Conservation (phyloP, 2,329 filamentous ascomycete genomes). For the Sporothrix phasma region DNA sequence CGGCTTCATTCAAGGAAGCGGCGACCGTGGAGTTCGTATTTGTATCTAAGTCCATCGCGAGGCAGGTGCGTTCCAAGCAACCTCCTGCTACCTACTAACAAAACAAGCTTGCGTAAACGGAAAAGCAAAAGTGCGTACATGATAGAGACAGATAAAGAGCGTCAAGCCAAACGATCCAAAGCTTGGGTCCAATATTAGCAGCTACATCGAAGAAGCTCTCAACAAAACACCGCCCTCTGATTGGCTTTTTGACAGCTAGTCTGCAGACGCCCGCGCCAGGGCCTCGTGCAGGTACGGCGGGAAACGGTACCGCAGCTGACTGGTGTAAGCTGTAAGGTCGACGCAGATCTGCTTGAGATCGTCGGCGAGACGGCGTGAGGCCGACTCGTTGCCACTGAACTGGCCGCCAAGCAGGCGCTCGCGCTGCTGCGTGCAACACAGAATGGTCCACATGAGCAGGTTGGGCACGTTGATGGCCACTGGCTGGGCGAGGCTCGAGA, state of each 20-base stretch:
- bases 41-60: not conserved
- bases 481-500: slow-evolving; percentile 66
- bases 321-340: slow-evolving; percentile 89
- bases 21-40: not conserved
- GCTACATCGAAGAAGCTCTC: not conserved
- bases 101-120: not conserved
- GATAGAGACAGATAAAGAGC: not conserved
- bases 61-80: not conserved
- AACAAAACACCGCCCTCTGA: not conserved
- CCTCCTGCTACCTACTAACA: not conserved
- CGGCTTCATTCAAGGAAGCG: not conserved
- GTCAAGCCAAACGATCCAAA: not conserved
- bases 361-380: slow-evolving; percentile 53
- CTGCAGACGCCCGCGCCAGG: slow-evolving; percentile 69
- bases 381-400: slow-evolving; percentile 64
- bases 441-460: slow-evolving; percentile 86
- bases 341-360: slow-evolving; percentile 70
- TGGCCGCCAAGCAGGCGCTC: slow-evolving; percentile 58
- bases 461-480: slow-evolving; percentile 86
- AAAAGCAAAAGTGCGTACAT: not conserved
- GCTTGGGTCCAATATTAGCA: not conserved
- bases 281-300: slow-evolving; percentile 81
- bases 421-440: slow-evolving; percentile 71
- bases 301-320: slow-evolving; percentile 82
- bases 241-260: slow-evolving; percentile 30